phyloP scores from a whole-genome alignment of 305 asterid genomes.

The Solanum aculeatissimum region DNA sequence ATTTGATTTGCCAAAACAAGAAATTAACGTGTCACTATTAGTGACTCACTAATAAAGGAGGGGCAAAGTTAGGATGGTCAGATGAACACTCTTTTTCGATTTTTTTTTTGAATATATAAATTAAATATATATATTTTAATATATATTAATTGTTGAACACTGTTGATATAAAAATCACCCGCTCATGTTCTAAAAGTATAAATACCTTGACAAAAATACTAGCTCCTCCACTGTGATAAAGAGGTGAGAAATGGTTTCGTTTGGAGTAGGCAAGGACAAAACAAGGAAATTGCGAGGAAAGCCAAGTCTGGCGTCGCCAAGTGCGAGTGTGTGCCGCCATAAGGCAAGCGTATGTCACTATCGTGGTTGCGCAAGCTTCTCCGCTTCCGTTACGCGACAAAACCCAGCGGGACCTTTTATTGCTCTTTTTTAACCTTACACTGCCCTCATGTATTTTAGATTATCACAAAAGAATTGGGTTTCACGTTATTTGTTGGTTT shows the following conservation, averaged over 20 bases:
- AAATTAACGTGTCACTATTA: background rate
- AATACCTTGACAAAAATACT: no score
- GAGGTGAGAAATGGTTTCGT: background rate
- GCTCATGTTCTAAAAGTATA: no score
- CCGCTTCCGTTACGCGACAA: background rate
- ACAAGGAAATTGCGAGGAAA: background rate
- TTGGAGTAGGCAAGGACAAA: background rate
- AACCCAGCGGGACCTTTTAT: background rate
- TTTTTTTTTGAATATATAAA: no score
- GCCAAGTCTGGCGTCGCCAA: background rate
- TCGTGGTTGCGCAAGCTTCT: slow-evolving; percentile 5
- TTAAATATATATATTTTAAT: no score
- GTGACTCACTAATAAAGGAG: no score
- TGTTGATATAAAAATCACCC: no score
- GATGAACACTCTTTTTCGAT: no score
- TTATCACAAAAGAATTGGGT: background rate
- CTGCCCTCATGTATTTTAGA: background rate
- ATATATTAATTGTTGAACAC: no score
- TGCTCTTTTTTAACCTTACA: background rate
- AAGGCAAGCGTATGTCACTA: slow-evolving; percentile 5
- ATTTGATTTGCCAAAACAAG: background rate
- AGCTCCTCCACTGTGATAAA: no score
- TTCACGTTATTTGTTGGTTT: background rate
- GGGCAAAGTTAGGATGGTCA: no score
- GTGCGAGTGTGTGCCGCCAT: background rate